These are phyloP conservation scores for Mucor racemosus DNA, from an alignment of 371 early-diverging fungal species.

Conservation along the genomic window DNA sequence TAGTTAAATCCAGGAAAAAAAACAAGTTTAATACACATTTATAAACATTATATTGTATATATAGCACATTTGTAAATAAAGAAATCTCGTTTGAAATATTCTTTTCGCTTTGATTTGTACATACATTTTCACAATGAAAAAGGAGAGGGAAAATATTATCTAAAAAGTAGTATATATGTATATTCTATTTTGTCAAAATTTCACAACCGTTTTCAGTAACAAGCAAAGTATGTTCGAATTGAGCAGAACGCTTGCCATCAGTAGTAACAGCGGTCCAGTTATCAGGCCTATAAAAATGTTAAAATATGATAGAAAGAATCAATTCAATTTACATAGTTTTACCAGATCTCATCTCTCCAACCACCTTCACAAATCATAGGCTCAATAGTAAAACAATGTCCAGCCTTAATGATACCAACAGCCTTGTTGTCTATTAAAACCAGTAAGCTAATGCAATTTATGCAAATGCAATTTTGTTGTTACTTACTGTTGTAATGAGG, in stretches of 20 bases:
- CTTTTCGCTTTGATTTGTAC: neutral
- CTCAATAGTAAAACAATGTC: constrained; percentile 97
- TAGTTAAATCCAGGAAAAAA: neutral
- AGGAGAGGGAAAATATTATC: neutral
- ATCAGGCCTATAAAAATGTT: constrained; percentile 66
- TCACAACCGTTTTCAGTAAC: constrained; percentile 94
- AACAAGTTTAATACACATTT: neutral
- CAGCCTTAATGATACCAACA: constrained; percentile 90
- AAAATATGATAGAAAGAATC: too few species aligned
- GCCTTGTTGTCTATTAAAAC: constrained; percentile 83
- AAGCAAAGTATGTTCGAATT: constrained; percentile 98
- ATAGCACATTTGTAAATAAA: neutral
- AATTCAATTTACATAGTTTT: neutral
- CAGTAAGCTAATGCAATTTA: neutral
- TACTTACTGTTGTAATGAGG: constrained; percentile 92
- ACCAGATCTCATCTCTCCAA: constrained; percentile 65
- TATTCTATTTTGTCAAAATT: constrained; percentile 70
- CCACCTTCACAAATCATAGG: constrained; percentile 95
- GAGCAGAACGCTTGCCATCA: constrained; percentile 97
- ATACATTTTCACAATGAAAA: neutral
- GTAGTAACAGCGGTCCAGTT: constrained; percentile 90
- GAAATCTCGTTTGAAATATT: neutral
- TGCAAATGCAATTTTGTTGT: neutral
- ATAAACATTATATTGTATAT: neutral
- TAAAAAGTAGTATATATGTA: neutral